These are phyloP conservation scores for Dichotomopilus funicola DNA, from an alignment of 2,329 filamentous ascomycete species.

Conservation along the genomic window DNA sequence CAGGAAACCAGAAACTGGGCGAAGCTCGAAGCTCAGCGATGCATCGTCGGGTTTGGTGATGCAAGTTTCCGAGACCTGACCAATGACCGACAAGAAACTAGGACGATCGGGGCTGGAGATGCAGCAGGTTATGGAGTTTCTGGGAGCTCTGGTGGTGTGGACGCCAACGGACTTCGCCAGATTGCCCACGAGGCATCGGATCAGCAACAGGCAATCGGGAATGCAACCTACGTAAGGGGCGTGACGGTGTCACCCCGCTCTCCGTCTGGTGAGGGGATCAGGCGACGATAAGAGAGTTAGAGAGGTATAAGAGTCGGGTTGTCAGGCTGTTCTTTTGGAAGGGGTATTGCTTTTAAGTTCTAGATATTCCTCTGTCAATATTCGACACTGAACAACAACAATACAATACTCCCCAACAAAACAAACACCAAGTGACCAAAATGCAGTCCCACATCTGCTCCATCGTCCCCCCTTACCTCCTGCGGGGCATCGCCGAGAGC, in stretches of 20 bases:
- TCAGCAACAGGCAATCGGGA: not conserved
- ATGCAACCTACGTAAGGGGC: not conserved
- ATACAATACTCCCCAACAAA: not conserved
- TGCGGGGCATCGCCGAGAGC: slow-evolving; percentile 36
- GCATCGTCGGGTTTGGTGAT: too few species aligned
- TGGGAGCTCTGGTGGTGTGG: too few species aligned
- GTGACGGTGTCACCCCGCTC: not conserved
- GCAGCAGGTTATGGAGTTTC: too few species aligned
- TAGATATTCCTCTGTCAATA: not conserved
- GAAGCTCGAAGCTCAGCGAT: too few species aligned
- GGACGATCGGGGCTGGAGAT: too few species aligned
- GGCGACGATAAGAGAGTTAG: not conserved
- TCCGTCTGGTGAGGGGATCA: not conserved
- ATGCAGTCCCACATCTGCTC: slow-evolving; percentile 27
- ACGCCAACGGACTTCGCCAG: not conserved
- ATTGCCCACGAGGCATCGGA: not conserved
- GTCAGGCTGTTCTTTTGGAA: not conserved
- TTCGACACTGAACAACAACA: not conserved
- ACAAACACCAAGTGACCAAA: not conserved
- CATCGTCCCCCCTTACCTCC: slow-evolving; percentile 42
- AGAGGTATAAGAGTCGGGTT: not conserved
- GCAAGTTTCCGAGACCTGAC: too few species aligned
- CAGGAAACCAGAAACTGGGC: too few species aligned
- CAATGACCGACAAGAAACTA: too few species aligned
- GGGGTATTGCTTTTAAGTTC: not conserved